Base-by-base conservation (phyloP, 2,329 filamentous ascomycete species). In the Diaporthe longicolla region DNA sequence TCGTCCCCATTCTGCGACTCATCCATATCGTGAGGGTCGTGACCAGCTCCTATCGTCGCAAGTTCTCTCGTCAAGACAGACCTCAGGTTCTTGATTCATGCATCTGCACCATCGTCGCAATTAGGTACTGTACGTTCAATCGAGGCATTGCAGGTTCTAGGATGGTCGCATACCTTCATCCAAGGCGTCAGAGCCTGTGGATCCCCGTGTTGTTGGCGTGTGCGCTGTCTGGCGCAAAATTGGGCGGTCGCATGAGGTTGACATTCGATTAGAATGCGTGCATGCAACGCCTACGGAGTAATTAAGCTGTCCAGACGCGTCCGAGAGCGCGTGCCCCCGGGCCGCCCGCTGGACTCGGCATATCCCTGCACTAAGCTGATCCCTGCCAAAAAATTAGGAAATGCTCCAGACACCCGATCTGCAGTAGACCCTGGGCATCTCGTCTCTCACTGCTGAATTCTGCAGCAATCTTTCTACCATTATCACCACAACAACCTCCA, bases 1-100 rank as follows among this genome's bases (percentile, higher is more conserved):
- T 75, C 74, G 43, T 75, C 74, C 11, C 57, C 71, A 43, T 69
- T 52, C 55, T 71, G 61, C 15, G 32, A 11, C 19, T 57, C 71
- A 3, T 69, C 50, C 74, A 75, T 75, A 11, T 26, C 68, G 61
- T 37, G 48, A 9, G 37, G 32, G 17, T 15, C 43, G 55, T 24
- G 4, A 55, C 29, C 29, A 32, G 24, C 29, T n/a, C 32, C 17
- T 63, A 54, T 57, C n/a, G 50, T 57, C 37, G 54, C 57, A 57
- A 71, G 40, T n/a, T 69, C n/a, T 73, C 59, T 58, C n/a, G n/a
- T 68, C 32, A 61, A 52, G 37, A 32, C n/a, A 58, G 58, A 15
- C 43, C 37, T 68, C 54, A 40, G 17, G 32, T n/a, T 45, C 48
- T 48, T 29, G 52, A 57, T 19, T 40, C n/a, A 15, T 61, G 29